Evolutionary conservation across 1,284 basidiomycete genomes (phyloP), one percentile per base, ranked within the genome.

Genomic region (Termitomyces sp.): DNA sequence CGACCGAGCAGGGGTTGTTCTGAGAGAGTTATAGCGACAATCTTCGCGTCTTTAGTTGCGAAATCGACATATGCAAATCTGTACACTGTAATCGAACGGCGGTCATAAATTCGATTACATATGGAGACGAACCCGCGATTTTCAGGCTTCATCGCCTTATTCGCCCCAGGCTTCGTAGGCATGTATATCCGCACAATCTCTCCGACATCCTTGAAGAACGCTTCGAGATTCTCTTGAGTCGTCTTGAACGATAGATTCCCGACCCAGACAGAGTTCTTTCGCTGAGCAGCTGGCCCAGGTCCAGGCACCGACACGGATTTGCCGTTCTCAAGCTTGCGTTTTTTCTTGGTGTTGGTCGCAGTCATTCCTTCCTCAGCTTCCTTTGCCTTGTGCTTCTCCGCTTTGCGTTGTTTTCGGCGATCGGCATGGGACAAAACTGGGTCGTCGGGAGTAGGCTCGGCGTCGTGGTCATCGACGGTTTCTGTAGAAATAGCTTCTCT

Each of bases 1-100:
- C 97, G 79, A 1, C 96, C 95, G 41, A 94, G 83, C 6, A 98
- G 76, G 43, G 83, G 83, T 33, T 83, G 78, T 68, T 99, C 96
- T 8, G 90, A 92, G 43, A 91, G 74, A 0, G 84, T 77, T 55
- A 98, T 86, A 19, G 92, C 94, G 36, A 81, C 73, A 1, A 70
- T 68, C 64, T 95, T 90, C 17, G 82, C 84, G 31, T 92, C 90
- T 1, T 81, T 74, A 1, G 86, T 86, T 1, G 85, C 82, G 68
- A 99, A 94, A 73, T 99, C 96, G 57, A 98, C 86, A 73, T 98
- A 98, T 26, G 95, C 96, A 69, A 94, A 99, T 36, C 95, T 98
- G 63, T 43, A 42, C 21, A 17, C 33, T 36, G 41, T n/a, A 51
- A 24, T 41, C 44, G 49, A 39, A 44, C 21, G 40, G 52, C 34